Base-by-base conservation (phyloP, 2,329 filamentous ascomycete species). In the Diaporthe ampelina region DNA sequence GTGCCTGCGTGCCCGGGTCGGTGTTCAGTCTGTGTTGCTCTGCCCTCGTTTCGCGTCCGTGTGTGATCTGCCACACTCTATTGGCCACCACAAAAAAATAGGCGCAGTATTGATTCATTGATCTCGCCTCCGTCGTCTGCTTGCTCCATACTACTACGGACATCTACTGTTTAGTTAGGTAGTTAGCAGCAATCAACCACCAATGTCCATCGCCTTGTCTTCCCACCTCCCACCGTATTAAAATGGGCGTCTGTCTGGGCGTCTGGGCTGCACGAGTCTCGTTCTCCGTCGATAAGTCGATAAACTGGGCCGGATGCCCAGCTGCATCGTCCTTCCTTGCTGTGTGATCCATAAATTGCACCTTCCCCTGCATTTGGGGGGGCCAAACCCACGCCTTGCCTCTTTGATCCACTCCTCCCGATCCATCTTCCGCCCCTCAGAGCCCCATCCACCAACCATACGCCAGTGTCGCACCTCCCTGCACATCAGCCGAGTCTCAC, bases 401-500 rank as follows among this genome's bases (percentile, higher is more conserved):
- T 71, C 50, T 72, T 52, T 43, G 57, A 63, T 56, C 70, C 70
- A 72, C 70, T 32, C 24, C 48, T 26, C 63, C 63, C 70, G 70
- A 56, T 72, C 70, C 70, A 72, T 61, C 57, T 32, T 72, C 70
- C 70, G 70, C 37, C 61, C 43, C 43, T 67, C 61, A 50, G 45
- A 21, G 29, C 19, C 24, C 24, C 24, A 35, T 63, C 69, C 57
- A 63, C 69, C 69, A 72, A 72, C 70, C 70, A 72, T 19, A 72
- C 70, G 26, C 57, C 70, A 54, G 57, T 48, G 70, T 72, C 57
- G 70, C 70, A 59, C 70, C 70, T 72, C 69, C 69, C 70, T 72
- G 70, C 57, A 63, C 70, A 72, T 63, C 70, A 72, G 70, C 70
- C 70, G 57, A 68, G 70, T 72, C 70, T 72, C 70, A 72, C 70